Base-by-base conservation (phyloP, 2,329 filamentous ascomycete genomes). In the Phialocephala subalpina region DNA sequence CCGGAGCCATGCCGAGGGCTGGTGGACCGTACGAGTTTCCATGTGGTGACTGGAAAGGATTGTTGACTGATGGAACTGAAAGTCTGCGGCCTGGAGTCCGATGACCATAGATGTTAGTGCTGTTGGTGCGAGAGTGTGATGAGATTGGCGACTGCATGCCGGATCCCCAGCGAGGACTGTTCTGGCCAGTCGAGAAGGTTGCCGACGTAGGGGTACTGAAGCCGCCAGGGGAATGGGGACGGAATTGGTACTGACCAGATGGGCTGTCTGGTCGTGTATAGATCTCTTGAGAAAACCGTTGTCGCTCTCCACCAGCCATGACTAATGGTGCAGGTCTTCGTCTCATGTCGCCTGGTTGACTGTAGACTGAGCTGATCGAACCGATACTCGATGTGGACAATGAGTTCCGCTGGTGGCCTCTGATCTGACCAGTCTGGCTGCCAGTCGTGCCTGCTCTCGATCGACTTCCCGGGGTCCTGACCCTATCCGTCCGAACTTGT, bases 331-430 rank as follows among this genome's bases (percentile, higher is more conserved):
- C 89, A 6, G 94, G 94, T 29, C 92, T 87, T 66, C 91, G 87
- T 58, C 93, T 87, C 45, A 85, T 78, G 64, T 93, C 91, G 53
- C 89, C 87, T 25, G 85, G 82, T 29, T 66, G 66, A 42, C 72
- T 73, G 53, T 70, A 74, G 0, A 66, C 60, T 1, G 92, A 94
- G 62, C 88, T 81, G 7, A 90, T 89, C 0, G 93, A 95, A 29
- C 88, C 84, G 72, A 97, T 93, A 77, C 93, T 97, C 0, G 94
- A 97, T 1, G 93, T 89, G 0, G 94, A 97, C 2, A 97, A 81
- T 1, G 87, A 88, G 77, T 97, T 97, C 63, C 89, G 83, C 72
- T 90, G 92, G 77, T 97, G 94, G 1, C 94, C 93, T 65, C 94
- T 86, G 66, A 85, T 86, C 36, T 92, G 90, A 7, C 89, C 86